Evolutionary conservation across 768 basidiomycete genomes (phyloP).

Genomic region (Kwoniella sp.): DNA sequence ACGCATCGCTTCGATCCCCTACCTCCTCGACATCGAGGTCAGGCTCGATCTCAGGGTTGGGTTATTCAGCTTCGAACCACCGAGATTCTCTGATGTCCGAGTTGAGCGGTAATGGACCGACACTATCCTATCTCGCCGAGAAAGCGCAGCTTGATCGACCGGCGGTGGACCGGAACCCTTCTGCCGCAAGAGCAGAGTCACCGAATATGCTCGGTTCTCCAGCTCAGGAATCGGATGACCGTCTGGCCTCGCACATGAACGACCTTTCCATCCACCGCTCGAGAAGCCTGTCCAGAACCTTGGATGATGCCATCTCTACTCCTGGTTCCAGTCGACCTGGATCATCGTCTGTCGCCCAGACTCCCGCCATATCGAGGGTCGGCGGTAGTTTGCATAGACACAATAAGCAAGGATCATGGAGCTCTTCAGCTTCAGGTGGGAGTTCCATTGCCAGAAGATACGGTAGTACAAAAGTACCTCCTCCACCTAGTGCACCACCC

Average conservation of each 20-base stretch:
- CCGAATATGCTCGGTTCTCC: conserved; percentile 17
- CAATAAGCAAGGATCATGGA: conserved; percentile 12
- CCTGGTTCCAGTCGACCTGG: not conserved
- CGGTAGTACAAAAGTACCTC: not conserved
- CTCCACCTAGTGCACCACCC: conserved; percentile 5
- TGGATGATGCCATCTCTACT: not conserved
- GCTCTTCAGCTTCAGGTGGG: conserved; percentile 10
- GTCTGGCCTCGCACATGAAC: not conserved
- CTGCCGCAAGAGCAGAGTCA: conserved; percentile 21
- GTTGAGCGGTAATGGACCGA: not conserved
- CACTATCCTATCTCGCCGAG: not conserved
- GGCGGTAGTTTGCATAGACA: conserved; percentile 15
- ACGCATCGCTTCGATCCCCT: conserved; percentile 16
- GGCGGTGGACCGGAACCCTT: conserved; percentile 9
- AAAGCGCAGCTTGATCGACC: not conserved
- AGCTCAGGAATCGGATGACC: not conserved
- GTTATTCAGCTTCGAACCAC: not conserved
- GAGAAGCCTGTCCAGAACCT: not conserved
- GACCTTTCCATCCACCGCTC: not conserved
- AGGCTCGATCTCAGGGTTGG: not conserved
- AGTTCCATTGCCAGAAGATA: conserved; percentile 6
- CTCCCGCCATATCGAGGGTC: conserved; percentile 7
- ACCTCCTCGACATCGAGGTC: conserved; percentile 1
- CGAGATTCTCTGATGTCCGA: conserved; percentile 7
- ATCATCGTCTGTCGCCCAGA: not conserved